Evolutionary conservation across 768 basidiomycete species (phyloP).

Genomic region (Collybiopsis confluens): DNA sequence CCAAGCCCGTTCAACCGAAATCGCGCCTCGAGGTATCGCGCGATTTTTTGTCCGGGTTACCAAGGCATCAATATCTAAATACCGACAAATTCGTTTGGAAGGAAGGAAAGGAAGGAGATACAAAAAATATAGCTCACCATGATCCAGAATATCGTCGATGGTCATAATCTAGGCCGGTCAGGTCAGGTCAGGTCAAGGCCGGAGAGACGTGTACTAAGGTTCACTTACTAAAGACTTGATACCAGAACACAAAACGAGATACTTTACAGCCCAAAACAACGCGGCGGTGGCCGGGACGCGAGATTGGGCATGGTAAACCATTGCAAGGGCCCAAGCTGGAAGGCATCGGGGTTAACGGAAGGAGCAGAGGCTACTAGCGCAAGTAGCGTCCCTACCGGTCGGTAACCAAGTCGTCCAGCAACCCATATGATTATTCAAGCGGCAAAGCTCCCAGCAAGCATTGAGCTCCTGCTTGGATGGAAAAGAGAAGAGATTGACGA

Average conservation of each 20-base stretch:
- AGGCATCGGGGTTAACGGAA: not conserved
- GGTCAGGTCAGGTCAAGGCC: not conserved
- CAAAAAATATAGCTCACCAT: constrained; percentile 3
- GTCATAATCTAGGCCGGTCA: constrained; percentile 4
- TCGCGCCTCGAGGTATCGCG: constrained; percentile 6
- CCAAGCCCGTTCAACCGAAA: constrained; percentile 8
- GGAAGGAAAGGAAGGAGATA: not conserved
- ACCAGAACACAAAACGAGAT: constrained; percentile 26
- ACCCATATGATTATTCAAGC: no score
- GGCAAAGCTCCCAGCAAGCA: no score
- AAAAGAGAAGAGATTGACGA: constrained; percentile 12
- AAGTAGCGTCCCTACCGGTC: constrained; percentile 14
- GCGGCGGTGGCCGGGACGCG: constrained; percentile 14
- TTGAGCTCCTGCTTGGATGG: constrained; percentile 19
- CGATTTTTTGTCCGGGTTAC: constrained; percentile 5
- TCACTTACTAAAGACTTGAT: constrained; percentile 26
- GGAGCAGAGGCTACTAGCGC: not conserved
- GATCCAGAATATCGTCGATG: constrained; percentile 8
- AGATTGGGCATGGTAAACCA: constrained; percentile 24
- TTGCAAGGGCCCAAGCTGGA: constrained; percentile 27
- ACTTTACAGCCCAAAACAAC: constrained; percentile 16
- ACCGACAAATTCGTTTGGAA: no score
- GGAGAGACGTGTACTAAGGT: no score
- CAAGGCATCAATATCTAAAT: constrained; percentile 4
- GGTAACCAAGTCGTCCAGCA: constrained; percentile 26